Evolutionary conservation across 192 early-diverging fungal species (phyloP).

Genomic region (Linnemannia exigua): DNA sequence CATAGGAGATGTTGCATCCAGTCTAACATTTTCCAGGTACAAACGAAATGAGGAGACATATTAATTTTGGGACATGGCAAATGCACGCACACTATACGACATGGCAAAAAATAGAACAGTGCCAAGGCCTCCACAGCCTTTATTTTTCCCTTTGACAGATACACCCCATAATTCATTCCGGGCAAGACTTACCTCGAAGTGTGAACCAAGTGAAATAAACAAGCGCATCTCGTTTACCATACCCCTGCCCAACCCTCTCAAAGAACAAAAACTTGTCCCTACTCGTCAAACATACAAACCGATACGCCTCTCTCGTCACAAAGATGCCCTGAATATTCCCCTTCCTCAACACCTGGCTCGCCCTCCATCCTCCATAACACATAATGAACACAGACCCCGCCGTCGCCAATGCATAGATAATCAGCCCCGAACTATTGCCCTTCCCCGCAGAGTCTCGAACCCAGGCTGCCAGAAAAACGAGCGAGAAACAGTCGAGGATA

Average conservation of each 20-base stretch:
- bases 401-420: slow-evolving; percentile 37
- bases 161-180: too few relatives aligned
- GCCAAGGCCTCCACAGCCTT: background rate
- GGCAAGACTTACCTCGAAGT: slow-evolving; percentile 20
- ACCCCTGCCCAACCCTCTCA: slow-evolving; percentile 49
- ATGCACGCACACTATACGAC: too few relatives aligned
- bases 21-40: slow-evolving; percentile 7
- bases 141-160: background rate
- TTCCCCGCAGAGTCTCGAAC: slow-evolving; percentile 21
- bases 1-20: slow-evolving; percentile 55
- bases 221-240: slow-evolving; percentile 37
- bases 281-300: slow-evolving; percentile 41
- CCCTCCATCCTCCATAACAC: slow-evolving; percentile 40
- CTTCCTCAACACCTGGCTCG: slow-evolving; percentile 21
- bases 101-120: slow-evolving; percentile 10
- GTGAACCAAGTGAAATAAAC: slow-evolving; percentile 53
- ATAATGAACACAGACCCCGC: slow-evolving; percentile 23
- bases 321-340: slow-evolving; percentile 45
- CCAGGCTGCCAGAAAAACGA: slow-evolving; percentile 31
- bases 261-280: slow-evolving; percentile 51
- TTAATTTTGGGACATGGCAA: background rate
- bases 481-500: slow-evolving; percentile 37
- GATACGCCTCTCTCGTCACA: slow-evolving; percentile 50
- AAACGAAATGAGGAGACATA: background rate
- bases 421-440: slow-evolving; percentile 22